Conservation (phyloP, 768 basidiomycete species). For the Mycena epipterygia region DNA sequence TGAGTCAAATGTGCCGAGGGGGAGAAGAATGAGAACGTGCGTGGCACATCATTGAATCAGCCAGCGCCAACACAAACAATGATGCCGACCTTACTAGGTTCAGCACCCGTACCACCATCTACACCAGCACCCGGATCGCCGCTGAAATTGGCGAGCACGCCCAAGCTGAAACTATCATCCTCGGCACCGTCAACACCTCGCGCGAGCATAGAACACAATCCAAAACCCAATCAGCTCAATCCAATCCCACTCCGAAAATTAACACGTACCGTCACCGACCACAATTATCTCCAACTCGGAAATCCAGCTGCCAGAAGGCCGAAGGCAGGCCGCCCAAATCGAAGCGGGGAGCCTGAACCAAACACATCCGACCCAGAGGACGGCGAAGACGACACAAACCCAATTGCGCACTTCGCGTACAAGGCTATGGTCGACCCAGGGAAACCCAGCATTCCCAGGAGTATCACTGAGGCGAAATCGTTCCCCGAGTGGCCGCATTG, state of each 20-base stretch:
- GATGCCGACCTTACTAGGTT: neutral
- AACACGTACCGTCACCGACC: neutral
- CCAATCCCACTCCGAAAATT: constrained; percentile 1
- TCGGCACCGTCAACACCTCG: neutral
- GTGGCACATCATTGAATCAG: neutral
- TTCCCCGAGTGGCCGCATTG: constrained; percentile 2
- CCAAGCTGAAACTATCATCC: neutral
- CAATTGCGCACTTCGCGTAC: neutral
- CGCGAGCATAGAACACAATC: neutral
- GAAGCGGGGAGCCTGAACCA: neutral
- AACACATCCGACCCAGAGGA: neutral
- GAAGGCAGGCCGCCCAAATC: neutral
- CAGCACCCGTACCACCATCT: too few species aligned
- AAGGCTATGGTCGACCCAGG: neutral
- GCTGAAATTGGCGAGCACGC: neutral
- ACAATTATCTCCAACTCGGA: constrained; percentile 5
- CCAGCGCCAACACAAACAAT: neutral
- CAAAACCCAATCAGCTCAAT: neutral
- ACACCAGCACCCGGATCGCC: neutral
- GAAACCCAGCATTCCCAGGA: constrained; percentile 1
- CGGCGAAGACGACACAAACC: neutral
- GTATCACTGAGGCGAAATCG: neutral
- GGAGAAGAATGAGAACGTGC: neutral
- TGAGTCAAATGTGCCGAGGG: neutral
- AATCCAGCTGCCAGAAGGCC: neutral